These are phyloP conservation scores for Entonaema liquescens DNA, from an alignment of 495 filamentous ascomycete species.

Conservation along the genomic window DNA sequence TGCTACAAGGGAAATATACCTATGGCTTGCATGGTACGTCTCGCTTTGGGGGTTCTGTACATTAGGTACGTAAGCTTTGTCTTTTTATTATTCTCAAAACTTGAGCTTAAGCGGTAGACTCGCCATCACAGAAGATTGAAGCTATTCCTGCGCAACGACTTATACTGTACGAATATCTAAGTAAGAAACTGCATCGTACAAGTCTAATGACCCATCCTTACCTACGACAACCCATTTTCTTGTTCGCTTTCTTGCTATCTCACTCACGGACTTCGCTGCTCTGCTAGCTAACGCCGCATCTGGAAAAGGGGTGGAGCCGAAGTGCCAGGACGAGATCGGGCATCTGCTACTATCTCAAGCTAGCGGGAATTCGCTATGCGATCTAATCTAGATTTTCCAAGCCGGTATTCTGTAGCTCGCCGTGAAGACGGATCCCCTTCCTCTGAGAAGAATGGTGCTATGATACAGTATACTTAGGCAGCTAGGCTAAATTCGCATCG, in stretches of 20 bases:
- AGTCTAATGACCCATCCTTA: too few relatives aligned
- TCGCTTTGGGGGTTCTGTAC: constrained; percentile 7
- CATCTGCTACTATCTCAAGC: constrained; percentile 21
- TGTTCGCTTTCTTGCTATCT: not conserved
- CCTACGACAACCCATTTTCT: too few relatives aligned
- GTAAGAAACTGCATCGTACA: constrained; percentile 12
- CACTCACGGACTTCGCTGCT: constrained; percentile 11
- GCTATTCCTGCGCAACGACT: not conserved
- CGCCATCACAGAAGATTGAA: not conserved
- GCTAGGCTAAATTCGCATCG: constrained; percentile 37
- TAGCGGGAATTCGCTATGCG: constrained; percentile 27
- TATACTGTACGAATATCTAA: constrained; percentile 12
- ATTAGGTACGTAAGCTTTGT: not conserved
- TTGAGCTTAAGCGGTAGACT: not conserved
- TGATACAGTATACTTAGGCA: not conserved
- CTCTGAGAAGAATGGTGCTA: constrained; percentile 28
- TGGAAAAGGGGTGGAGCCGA: constrained; percentile 19
- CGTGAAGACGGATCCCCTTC: constrained; percentile 10
- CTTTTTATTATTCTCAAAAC: too few relatives aligned
- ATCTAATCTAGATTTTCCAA: constrained; percentile 24
- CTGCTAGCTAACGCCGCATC: constrained; percentile 8
- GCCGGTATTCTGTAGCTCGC: constrained; percentile 14
- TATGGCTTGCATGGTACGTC: constrained; percentile 32
- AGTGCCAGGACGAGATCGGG: constrained; percentile 22
- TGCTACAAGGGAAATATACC: constrained; percentile 34